Conservation (phyloP, 2,329 filamentous ascomycete genomes). For the Colletotrichum eremochloae region DNA sequence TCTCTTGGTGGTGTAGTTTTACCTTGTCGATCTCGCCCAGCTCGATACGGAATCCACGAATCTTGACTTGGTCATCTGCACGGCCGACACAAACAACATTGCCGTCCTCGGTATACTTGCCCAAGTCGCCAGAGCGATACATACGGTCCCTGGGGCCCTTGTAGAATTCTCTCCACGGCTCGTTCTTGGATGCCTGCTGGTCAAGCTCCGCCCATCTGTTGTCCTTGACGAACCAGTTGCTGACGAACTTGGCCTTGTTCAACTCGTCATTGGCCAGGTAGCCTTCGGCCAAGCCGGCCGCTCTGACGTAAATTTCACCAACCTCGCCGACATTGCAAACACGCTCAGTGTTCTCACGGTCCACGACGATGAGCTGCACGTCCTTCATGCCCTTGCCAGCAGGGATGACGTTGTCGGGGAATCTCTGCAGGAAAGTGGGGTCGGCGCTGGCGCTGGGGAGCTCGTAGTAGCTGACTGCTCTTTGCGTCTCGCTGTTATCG, state of each 20-base stretch:
- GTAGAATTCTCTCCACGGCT: slow-evolving; percentile 85
- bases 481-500: slow-evolving; percentile 72
- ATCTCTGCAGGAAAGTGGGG: slow-evolving; percentile 69
- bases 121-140: slow-evolving; percentile 90
- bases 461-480: slow-evolving; percentile 86
- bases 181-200: slow-evolving; percentile 60
- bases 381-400: slow-evolving; percentile 89
- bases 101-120: slow-evolving; percentile 81
- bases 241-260: slow-evolving; percentile 82
- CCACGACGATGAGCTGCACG: slow-evolving; percentile 87
- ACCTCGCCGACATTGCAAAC: slow-evolving; percentile 85
- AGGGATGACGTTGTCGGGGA: slow-evolving; percentile 65
- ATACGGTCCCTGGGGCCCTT: slow-evolving; percentile 86
- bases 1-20: neutral
- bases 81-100: slow-evolving; percentile 76
- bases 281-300: slow-evolving; percentile 83
- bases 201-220: slow-evolving; percentile 77
- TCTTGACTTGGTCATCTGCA: slow-evolving; percentile 92
- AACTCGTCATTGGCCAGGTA: slow-evolving; percentile 47
- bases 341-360: slow-evolving; percentile 63
- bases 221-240: slow-evolving; percentile 88
- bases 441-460: slow-evolving; percentile 76
- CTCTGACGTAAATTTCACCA: slow-evolving; percentile 87
- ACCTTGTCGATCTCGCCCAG: slow-evolving; percentile 85
- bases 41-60: slow-evolving; percentile 95